Base-by-base conservation (phyloP, 75 land plant species). In the Gnetum montanum region DNA sequence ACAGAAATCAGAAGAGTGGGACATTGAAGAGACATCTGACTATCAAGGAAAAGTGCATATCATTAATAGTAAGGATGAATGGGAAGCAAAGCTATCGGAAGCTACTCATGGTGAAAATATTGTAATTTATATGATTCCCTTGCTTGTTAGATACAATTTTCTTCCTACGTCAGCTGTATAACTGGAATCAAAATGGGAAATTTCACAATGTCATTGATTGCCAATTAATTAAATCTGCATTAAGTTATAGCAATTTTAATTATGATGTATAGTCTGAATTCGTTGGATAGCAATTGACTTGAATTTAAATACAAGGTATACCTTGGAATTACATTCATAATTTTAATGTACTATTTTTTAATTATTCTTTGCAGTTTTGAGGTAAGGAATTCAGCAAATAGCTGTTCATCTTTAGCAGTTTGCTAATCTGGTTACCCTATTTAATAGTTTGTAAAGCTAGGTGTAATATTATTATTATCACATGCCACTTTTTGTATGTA, bases 21-120 rank as follows among this genome's bases (percentile, higher is more conserved):
- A 18, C 18, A 15, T 15, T 41, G 16, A 15, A 15, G 16, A 41
- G n/a, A 41, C 4, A 18, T 15, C 16, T 15, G 43, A 18, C n/a
- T 41, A 15, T 41, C n/a, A 41, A 57, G 63, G 73, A 53, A 75
- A 73, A 58, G 77, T 78, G 30, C 72, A 69, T 16, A 61, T 61
- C 15, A 47, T 78, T 34, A 65, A 58, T 22, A 57, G 65, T 18
- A 57, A 48, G 28, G 71, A 62, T 26, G 35, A 7, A 11, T 78
- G 76, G 76, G 77, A 78, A 13, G 52, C 47, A 41, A 61, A 65
- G 58, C 43, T 58, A 8, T 54, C 63, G 8, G 71, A 75, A 62
- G 74, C 78, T 12, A 61, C 44, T 16, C 46, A 20, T 24, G 61
- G 49, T 34, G 68, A 64, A 24, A 79, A 74, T 29, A 72, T 65